Evolutionary conservation across 257 asterid genomes (phyloP).

Genomic region (Galeopsis tetrahit): DNA sequence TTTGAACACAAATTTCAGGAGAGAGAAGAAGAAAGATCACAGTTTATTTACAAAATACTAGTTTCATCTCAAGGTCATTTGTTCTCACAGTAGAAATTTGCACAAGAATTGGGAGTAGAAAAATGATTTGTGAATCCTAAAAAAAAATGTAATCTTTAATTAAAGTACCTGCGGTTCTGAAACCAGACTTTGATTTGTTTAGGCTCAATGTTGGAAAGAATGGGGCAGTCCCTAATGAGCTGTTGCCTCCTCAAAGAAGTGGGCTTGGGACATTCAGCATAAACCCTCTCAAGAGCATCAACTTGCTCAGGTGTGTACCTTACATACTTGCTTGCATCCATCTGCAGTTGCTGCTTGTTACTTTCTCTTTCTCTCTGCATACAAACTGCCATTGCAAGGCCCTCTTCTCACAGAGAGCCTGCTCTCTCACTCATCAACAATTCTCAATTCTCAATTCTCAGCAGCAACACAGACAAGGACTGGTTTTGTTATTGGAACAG

Average conservation of each 20-base stretch:
- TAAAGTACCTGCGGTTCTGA: conserved; percentile 83
- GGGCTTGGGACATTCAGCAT: conserved; percentile 92
- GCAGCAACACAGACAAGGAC: neutral
- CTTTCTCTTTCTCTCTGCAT: conserved; percentile 65
- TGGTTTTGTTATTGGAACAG: conserved; percentile 40
- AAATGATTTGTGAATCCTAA: neutral
- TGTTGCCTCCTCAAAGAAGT: conserved; percentile 93
- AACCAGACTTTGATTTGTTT: conserved; percentile 99
- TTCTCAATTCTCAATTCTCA: neutral
- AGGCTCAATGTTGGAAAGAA: conserved; percentile 87
- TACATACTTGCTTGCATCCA: conserved; percentile 94
- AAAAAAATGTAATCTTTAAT: conserved; percentile 3
- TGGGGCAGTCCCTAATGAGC: conserved; percentile 87
- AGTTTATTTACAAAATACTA: neutral
- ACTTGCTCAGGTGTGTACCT: conserved; percentile 98
- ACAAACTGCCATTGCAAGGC: conserved; percentile 75
- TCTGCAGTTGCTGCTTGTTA: conserved; percentile 52
- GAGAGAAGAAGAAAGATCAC: conserved; percentile 1
- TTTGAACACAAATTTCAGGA: neutral
- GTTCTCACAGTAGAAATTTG: neutral
- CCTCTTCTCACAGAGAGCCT: conserved; percentile 91
- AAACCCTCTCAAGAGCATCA: conserved; percentile 93
- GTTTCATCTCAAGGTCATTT: neutral
- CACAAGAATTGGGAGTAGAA: neutral
- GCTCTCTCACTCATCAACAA: conserved; percentile 77